These are phyloP conservation scores for Dendrocalamus sinicus DNA, from an alignment of 176 grass and related monocot genomes.

Conservation along the genomic window DNA sequence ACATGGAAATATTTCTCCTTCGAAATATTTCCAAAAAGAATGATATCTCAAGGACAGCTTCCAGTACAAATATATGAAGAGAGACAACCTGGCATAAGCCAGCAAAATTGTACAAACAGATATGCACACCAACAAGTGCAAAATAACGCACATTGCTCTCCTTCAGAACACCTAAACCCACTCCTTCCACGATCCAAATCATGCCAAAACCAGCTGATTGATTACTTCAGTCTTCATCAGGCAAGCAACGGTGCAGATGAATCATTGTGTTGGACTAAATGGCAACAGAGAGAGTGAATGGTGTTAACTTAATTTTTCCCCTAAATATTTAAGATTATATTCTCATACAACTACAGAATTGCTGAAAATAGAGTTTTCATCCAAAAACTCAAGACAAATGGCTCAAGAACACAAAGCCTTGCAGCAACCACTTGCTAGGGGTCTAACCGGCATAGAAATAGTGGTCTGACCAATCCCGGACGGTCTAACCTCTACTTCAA, in stretches of 20 bases:
- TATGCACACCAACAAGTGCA: background rate
- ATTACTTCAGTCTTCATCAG: conserved; percentile 30
- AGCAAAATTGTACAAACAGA: conserved; percentile 30
- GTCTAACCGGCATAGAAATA: no score
- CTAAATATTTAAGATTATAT: no score
- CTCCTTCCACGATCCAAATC: background rate
- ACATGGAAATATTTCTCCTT: background rate
- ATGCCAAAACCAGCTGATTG: background rate
- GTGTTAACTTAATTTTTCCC: fast-evolving
- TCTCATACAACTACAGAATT: no score
- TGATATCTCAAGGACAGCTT: background rate
- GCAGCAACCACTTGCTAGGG: no score
- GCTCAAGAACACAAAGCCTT: no score
- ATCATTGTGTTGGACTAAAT: background rate
- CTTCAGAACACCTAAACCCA: background rate
- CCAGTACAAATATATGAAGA: background rate
- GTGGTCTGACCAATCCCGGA: no score
- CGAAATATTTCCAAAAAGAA: background rate
- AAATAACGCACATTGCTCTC: background rate
- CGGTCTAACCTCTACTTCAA: no score
- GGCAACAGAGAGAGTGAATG: no score
- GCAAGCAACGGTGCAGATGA: conserved; percentile 49
- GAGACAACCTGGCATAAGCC: background rate
- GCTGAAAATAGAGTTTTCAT: no score
- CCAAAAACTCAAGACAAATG: no score